These are phyloP conservation scores for Tausonia pullulans DNA, from an alignment of 1,284 basidiomycete genomes.

Conservation along the genomic window DNA sequence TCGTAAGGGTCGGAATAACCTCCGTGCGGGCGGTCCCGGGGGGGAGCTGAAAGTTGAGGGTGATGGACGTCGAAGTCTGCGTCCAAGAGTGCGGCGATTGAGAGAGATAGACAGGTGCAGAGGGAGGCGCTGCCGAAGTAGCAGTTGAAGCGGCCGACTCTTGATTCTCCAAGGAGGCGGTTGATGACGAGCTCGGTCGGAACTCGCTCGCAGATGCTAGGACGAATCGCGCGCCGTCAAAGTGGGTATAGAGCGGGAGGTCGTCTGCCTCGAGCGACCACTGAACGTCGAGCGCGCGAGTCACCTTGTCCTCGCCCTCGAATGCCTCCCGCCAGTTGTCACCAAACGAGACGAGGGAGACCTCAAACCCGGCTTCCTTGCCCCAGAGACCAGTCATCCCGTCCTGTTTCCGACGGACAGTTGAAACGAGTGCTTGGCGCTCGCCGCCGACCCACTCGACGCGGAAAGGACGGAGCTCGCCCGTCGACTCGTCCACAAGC, in stretches of 20 bases:
- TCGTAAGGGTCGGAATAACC: conserved; percentile 56
- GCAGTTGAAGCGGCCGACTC: not conserved
- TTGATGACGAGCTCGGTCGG: not conserved
- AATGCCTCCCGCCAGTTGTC: not conserved
- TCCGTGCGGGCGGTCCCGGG: conserved; percentile 49
- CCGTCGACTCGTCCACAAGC: conserved; percentile 23
- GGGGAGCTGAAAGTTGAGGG: conserved; percentile 69
- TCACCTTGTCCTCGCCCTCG: not conserved
- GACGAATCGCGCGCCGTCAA: not conserved
- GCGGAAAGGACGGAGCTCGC: conserved; percentile 9
- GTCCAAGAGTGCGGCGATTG: conserved; percentile 74
- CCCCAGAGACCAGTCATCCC: conserved; percentile 9
- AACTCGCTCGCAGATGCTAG: conserved; percentile 23
- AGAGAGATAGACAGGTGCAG: not conserved
- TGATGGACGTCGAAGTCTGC: conserved; percentile 69
- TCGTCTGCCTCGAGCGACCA: conserved; percentile 11
- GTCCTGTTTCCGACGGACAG: conserved; percentile 1
- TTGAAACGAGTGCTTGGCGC: conserved; percentile 22
- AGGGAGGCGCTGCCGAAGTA: conserved; percentile 5
- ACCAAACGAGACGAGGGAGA: conserved; percentile 21
- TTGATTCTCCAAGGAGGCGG: not conserved
- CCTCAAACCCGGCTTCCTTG: conserved; percentile 23
- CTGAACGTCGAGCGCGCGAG: not conserved
- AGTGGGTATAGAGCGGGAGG: conserved; percentile 13
- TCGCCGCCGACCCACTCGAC: conserved; percentile 18